Conservation (phyloP, 202 grass and related monocot species). For the Zizania palustris region DNA sequence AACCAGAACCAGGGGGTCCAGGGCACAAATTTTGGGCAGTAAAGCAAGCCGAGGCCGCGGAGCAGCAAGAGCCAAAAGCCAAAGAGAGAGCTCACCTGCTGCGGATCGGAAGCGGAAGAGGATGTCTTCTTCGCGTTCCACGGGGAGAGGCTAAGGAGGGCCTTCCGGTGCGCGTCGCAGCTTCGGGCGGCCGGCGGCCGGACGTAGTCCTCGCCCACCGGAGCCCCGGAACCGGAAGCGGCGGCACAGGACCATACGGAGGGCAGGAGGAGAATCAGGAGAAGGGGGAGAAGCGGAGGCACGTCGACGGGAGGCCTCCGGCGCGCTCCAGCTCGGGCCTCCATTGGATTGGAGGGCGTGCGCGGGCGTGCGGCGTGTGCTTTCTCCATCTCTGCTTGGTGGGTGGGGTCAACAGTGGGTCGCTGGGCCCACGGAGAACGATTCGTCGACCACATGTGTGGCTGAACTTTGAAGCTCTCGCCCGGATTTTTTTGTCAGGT, state of each 20-base stretch:
- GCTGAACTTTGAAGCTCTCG: too few species aligned
- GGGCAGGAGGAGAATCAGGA: conserved; percentile 38
- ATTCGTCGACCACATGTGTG: too few species aligned
- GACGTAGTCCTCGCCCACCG: conserved; percentile 79
- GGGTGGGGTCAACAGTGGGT: background rate
- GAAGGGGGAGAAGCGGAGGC: background rate
- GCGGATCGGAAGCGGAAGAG: conserved; percentile 54
- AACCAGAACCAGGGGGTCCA: background rate
- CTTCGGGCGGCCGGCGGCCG: conserved; percentile 46
- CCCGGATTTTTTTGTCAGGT: too few species aligned
- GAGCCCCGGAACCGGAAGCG: conserved; percentile 6
- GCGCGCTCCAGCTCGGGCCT: conserved; percentile 20
- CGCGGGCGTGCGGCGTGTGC: background rate
- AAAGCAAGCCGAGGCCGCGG: background rate
- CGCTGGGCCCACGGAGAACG: too few species aligned
- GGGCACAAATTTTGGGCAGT: background rate
- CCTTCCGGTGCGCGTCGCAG: conserved; percentile 37
- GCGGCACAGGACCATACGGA: conserved; percentile 33
- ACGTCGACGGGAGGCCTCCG: conserved; percentile 28
- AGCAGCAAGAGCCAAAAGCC: background rate
- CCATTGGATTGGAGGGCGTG: conserved; percentile 3
- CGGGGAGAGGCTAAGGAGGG: conserved; percentile 59
- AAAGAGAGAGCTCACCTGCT: conserved; percentile 56
- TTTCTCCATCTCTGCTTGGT: background rate
- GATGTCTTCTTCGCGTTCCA: conserved; percentile 56